phyloP scores from a whole-genome alignment of 441 rosid genomes.

The Euphorbia schlechtendalii region DNA sequence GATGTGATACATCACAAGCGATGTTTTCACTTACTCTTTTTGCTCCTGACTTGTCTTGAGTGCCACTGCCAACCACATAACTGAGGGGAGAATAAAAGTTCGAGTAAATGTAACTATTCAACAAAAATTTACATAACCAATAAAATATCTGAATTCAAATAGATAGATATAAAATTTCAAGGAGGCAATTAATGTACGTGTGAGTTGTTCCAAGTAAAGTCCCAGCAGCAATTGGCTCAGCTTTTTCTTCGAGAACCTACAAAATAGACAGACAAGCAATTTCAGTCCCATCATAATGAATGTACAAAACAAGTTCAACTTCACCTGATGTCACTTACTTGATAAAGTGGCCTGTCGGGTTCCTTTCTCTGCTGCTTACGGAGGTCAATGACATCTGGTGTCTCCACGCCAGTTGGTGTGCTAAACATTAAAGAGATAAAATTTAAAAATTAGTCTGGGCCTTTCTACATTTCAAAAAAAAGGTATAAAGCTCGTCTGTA shows the following conservation, averaged over 20 bases:
- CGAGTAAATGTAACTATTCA: neutral
- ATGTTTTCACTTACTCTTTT: slow-evolving; percentile 75
- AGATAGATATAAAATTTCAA: neutral
- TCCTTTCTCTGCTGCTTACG: slow-evolving; percentile 99
- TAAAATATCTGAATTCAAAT: neutral
- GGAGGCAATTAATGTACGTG: slow-evolving; percentile 40
- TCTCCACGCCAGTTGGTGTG: slow-evolving; percentile 98
- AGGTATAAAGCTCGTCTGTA: slow-evolving; percentile 1
- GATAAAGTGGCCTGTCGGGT: slow-evolving; percentile 86
- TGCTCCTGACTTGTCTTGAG: slow-evolving; percentile 81
- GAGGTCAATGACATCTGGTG: slow-evolving; percentile 94
- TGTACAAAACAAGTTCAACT: neutral
- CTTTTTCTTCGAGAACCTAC: slow-evolving; percentile 89
- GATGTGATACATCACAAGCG: neutral
- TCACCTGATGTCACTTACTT: slow-evolving; percentile 41
- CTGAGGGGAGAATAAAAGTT: slow-evolving; percentile 28
- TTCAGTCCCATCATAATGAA: neutral
- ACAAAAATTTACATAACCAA: neutral
- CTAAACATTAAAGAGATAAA: slow-evolving; percentile 29
- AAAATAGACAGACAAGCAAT: slow-evolving; percentile 2
- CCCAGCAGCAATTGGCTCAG: slow-evolving; percentile 80
- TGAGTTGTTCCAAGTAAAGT: slow-evolving; percentile 86
- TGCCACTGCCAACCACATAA: slow-evolving; percentile 62
- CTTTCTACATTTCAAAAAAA: too few relatives aligned
- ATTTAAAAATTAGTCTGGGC: too few relatives aligned